These are phyloP conservation scores for Dactylellina haptotyla DNA, from an alignment of 2,329 filamentous ascomycete species.

Conservation along the genomic window DNA sequence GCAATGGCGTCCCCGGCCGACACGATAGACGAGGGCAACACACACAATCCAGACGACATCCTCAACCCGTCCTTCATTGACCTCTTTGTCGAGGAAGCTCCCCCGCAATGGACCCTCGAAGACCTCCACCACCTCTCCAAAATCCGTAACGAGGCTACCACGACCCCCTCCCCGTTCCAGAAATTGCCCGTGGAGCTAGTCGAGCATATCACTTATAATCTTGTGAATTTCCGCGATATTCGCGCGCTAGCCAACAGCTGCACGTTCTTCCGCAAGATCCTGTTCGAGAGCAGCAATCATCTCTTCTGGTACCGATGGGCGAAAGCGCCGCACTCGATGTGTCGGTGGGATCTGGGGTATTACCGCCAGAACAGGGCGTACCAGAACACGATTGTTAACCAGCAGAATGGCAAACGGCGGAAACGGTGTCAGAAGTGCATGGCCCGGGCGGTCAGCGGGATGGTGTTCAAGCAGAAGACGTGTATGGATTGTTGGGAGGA, in stretches of 20 bases:
- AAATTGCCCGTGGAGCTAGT: conserved; percentile 41
- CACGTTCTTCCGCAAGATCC: conserved; percentile 31
- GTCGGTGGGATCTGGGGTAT: conserved; percentile 45
- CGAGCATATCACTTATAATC: conserved; percentile 31
- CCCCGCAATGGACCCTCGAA: conserved; percentile 40
- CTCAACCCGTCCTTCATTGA: conserved; percentile 46
- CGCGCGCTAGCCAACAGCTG: conserved; percentile 33
- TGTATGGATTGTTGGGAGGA: conserved; percentile 52
- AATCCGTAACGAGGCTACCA: conserved; percentile 13
- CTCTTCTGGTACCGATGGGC: conserved; percentile 48
- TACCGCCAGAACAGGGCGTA: conserved; percentile 42
- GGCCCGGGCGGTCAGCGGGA: conserved; percentile 15
- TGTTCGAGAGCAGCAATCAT: conserved; percentile 44
- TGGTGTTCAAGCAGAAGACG: conserved; percentile 47
- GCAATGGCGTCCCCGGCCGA: conserved; percentile 7
- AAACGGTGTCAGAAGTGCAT: conserved; percentile 50
- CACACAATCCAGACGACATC: conserved; percentile 36
- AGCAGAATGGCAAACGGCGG: conserved; percentile 38
- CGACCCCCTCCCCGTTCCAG: conserved; percentile 27
- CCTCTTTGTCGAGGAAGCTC: conserved; percentile 37
- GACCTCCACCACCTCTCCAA: conserved; percentile 33
- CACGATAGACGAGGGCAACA: conserved; percentile 3
- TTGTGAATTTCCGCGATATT: conserved; percentile 39
- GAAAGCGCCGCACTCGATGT: conserved; percentile 44
- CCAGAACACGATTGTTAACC: conserved; percentile 48